Percentiles rank a stretch among this genome's conserved stretches.
These are phyloP conservation scores for Syzygium aromaticum DNA, from an alignment of 345 rosid species.

Conservation along the genomic window DNA sequence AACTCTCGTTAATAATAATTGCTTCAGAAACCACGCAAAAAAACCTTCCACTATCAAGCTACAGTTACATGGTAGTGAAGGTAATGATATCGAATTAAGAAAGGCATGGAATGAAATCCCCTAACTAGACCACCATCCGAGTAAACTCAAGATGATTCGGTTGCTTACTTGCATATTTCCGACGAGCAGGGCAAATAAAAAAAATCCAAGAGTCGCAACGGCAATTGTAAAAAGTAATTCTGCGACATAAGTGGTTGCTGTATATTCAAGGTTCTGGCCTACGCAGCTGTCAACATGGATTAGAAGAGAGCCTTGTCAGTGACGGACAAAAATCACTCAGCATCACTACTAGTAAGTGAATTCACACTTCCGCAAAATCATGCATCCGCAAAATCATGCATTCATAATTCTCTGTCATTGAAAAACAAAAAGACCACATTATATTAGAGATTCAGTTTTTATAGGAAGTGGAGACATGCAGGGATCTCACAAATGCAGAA, in stretches of 20 bases:
- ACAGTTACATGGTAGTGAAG: background rate
- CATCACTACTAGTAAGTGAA: background rate
- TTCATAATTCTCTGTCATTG: background rate
- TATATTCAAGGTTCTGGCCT: slow-evolving; percentile 24
- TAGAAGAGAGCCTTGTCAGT: background rate
- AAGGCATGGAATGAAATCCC: background rate
- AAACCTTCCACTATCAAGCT: background rate
- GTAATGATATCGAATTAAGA: background rate
- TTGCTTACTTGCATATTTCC: slow-evolving; percentile 37
- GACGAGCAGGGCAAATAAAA: slow-evolving; percentile 45
- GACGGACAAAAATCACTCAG: background rate
- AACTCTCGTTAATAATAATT: background rate
- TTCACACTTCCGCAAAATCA: background rate
- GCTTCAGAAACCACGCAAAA: background rate
- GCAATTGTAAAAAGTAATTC: slow-evolving; percentile 47
- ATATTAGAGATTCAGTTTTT: background rate
- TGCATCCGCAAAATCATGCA: background rate
- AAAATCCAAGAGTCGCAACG: slow-evolving; percentile 42
- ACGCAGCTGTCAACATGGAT: background rate
- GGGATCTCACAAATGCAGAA: background rate
- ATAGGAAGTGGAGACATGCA: background rate
- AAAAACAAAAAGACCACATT: background rate
- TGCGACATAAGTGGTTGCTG: slow-evolving; percentile 21
- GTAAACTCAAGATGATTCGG: background rate
- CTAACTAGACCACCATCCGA: background rate